Base-by-base conservation (phyloP, 139 green algal species). In the Chlamydomonas asymmetrica region DNA sequence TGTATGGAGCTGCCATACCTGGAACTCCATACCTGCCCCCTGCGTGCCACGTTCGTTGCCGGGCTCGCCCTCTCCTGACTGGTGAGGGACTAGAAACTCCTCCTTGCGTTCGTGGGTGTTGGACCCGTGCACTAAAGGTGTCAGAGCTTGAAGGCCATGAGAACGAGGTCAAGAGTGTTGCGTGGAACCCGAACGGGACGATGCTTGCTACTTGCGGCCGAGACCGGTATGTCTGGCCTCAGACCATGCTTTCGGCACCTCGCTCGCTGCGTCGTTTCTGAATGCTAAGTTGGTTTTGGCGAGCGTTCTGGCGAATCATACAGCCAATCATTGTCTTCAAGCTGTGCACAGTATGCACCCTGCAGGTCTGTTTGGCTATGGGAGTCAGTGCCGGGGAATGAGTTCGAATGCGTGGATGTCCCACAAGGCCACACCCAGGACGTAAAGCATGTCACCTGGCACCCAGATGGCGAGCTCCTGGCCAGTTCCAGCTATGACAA, bases 381-480 rank as follows among this genome's bases (percentile, higher is more conserved):
- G 96, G 96, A 98, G 84, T 80, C 83, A 4, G 63, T 90, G 31
- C 86, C 90, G 0, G 88, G 85, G 0, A 78, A 95, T 49, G 94
- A 98, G 70, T 99, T 93, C 59, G 96, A 98, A 79, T 97, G 94
- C 66, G 85, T 97, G 37, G 93, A 98, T 54, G 96, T 3, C 32
- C 61, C 39, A 3, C 70, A 76, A 59, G 71, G 71, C 25, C 73
- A 83, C 81, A 84, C 56, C 50, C 88, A 97, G 86, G 96, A 99
- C 80, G 96, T 99, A 5, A 99, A 99, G 87, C 83, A 78, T 31
- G 92, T 99, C 52, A 64, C 63, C 1, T 99, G 96, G 96, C 93
- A 98, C 76, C 93, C 96, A 1, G 79, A 37, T 7, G 88, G 88
- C 32, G 88, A 97, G 75, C 54, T 97, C 40, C 84, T 99, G 20